Base-by-base conservation (phyloP, 805 yeast species). In the Ogataea haglerorum region DNA sequence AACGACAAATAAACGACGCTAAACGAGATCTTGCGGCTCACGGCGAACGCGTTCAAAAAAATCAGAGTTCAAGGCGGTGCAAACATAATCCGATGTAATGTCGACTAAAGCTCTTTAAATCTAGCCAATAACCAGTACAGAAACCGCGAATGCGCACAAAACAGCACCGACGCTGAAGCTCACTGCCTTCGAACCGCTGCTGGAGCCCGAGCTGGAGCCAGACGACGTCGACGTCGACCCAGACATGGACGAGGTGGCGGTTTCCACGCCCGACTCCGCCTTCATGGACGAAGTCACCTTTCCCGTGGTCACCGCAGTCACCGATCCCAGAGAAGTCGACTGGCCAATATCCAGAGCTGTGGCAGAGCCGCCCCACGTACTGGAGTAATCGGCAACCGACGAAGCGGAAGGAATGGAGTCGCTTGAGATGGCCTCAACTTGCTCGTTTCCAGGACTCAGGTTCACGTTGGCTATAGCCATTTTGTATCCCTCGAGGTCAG, bases 401-500 rank as follows among this genome's bases (percentile, higher is more conserved):
- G 59, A 57, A 1, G 82, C 82, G 27, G 69, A 62, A n/a, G 85
- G 84, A 32, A 80, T 70, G 9, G 63, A 33, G 10, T 67, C 46
- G 3, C 65, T 46, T 2, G 56, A 42, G 29, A 81, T 71, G 8
- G 61, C 66, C 38, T 76, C 78, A 32, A 79, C 68, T 41, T 75
- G 59, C 30, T 58, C 64, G 5, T 54, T 58, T 17, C 44, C 47
- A 6, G 70, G 50, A 22, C 54, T 49, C 34, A 49, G 58, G 31
- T 59, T 64, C 2, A 70, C 80, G 46, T 70, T 75, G 4, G 79
- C 80, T 10, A 76, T 27, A 1, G 71, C 70, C 17, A 75, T 50
- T 39, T 67, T 66, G 19, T 60, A 51, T 29, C 64, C 60, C 24
- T 72, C 79, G 34, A 78, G 54, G 56, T 80, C 82, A 43, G 68